phyloP scores from a whole-genome alignment of 352 stramenopile species.

The Phytophthora pseudosyringae region DNA sequence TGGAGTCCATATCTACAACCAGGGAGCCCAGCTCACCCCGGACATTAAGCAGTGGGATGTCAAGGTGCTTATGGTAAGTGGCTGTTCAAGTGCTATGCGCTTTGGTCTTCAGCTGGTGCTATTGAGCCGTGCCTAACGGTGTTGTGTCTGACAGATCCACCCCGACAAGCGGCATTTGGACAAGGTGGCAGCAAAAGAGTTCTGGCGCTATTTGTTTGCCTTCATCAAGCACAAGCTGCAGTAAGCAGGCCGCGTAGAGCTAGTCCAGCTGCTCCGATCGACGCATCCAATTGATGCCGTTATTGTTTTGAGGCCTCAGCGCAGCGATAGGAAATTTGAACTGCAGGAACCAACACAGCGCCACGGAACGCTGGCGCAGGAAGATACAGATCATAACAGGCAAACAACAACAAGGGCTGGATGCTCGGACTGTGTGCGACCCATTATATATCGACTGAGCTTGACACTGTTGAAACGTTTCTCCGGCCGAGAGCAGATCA shows the following conservation, averaged over 20 bases:
- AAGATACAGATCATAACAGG: conserved; percentile 9
- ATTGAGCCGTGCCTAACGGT: conserved; percentile 1
- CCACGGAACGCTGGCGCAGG: not conserved
- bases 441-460: not conserved
- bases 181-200: conserved; percentile 90
- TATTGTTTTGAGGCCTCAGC: not conserved
- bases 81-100: not conserved
- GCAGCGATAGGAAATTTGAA: conserved; percentile 10
- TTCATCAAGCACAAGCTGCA: conserved; percentile 87
- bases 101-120: not conserved
- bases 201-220: conserved; percentile 91
- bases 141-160: conserved; percentile 64
- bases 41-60: conserved; percentile 93
- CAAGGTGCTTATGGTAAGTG: conserved; percentile 86
- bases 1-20: conserved; percentile 86
- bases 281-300: conserved; percentile 4
- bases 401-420: conserved; percentile 17
- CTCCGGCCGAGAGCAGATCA: no score
- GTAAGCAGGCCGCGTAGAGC: conserved; percentile 37
- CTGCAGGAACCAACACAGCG: not conserved
- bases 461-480: no score
- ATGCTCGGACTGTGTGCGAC: conserved; percentile 1
- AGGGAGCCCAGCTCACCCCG: conserved; percentile 76
- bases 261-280: not conserved
- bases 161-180: conserved; percentile 92